Conservation (phyloP, 2,329 filamentous ascomycete species). For the Hypoxylon sp. region DNA sequence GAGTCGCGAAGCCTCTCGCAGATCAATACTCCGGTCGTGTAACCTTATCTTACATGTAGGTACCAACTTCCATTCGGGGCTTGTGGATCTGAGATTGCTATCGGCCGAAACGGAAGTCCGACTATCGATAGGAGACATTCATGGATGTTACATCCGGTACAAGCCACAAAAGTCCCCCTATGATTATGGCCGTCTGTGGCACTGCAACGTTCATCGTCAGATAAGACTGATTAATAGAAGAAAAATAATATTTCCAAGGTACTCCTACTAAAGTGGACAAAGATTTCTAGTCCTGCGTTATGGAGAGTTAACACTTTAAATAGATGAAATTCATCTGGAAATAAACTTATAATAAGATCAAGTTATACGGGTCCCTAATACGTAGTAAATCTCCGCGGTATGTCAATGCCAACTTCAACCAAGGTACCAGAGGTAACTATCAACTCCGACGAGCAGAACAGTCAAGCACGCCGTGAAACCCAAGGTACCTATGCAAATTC, state of each 20-base stretch:
- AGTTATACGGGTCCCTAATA: no score
- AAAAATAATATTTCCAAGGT: no score
- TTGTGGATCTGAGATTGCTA: not conserved
- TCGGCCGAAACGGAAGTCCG: conserved; percentile 32
- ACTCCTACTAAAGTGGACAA: no score
- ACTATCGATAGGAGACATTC: conserved; percentile 15
- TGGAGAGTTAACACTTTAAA: no score
- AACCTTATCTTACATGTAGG: conserved; percentile 1
- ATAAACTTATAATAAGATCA: not conserved
- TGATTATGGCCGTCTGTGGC: not conserved
- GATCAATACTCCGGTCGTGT: conserved; percentile 17
- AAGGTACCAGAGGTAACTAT: not conserved
- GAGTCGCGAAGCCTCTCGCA: conserved; percentile 7
- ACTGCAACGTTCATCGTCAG: no score
- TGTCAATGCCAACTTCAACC: not conserved
- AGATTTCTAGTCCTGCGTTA: no score
- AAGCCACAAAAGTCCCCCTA: not conserved
- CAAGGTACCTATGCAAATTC: not conserved
- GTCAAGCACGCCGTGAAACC: not conserved
- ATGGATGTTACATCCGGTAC: no score
- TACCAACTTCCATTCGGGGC: conserved; percentile 2
- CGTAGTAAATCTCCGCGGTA: no score
- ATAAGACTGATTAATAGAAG: no score
- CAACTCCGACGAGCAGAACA: not conserved
- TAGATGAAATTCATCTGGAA: not conserved